Conservation (phyloP, 805 yeast genomes). For the Hanseniaspora lachancei region DNA sequence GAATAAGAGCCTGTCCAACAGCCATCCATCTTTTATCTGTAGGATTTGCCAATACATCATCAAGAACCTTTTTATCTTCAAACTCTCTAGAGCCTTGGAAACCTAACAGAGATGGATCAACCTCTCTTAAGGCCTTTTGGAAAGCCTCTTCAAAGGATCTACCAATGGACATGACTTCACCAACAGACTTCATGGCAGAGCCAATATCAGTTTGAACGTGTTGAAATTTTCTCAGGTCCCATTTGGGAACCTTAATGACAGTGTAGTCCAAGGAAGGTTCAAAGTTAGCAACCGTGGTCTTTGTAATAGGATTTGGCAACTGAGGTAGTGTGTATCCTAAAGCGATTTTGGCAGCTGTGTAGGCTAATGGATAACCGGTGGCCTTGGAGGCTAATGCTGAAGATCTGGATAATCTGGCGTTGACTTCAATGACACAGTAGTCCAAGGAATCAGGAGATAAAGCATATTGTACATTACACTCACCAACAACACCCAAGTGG, state of each 20-base stretch:
- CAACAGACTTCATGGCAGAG: constrained; percentile 95
- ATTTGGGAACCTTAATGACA: constrained; percentile 95
- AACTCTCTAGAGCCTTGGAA: constrained; percentile 73
- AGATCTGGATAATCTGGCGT: constrained; percentile 93
- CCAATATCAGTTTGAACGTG: constrained; percentile 78
- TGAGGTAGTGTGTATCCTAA: constrained; percentile 83
- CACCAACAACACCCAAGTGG: constrained; percentile 98
- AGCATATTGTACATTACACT: constrained; percentile 96
- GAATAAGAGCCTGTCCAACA: constrained; percentile 89
- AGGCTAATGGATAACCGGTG: constrained; percentile 95
- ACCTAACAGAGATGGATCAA: constrained; percentile 80
- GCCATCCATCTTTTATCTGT: constrained; percentile 97
- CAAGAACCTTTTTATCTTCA: constrained; percentile 48
- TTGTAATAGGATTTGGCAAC: constrained; percentile 84
- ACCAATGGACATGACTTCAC: constrained; percentile 97
- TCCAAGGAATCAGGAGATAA: constrained; percentile 86
- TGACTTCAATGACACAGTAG: constrained; percentile 93
- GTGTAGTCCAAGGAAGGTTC: constrained; percentile 95
- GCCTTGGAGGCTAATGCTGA: constrained; percentile 99
- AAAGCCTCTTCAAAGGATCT: constrained; percentile 95
- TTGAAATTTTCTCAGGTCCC: constrained; percentile 94
- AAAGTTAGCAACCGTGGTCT: constrained; percentile 87
- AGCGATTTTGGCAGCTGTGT: constrained; percentile 94
- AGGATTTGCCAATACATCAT: constrained; percentile 65
- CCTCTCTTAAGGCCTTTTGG: constrained; percentile 85